Percentiles rank a stretch among this genome's conserved stretches.
Conservation (phyloP, 352 stramenopile genomes). For the Pythium biforme region DNA sequence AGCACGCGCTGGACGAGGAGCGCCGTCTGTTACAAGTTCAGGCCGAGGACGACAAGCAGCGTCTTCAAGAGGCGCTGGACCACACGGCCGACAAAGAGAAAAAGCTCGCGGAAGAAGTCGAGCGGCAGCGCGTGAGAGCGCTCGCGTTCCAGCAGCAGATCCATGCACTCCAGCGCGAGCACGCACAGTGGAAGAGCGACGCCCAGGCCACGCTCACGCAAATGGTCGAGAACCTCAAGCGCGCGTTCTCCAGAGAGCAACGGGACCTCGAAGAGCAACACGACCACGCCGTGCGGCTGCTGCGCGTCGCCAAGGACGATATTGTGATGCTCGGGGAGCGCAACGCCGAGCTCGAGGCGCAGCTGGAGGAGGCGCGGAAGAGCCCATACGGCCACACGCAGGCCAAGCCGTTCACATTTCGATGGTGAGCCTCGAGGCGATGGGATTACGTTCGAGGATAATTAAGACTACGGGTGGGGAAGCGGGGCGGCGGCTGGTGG, state of each 20-base stretch:
- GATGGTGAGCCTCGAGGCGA: constrained; percentile 13
- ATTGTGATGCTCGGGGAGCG: constrained; percentile 47
- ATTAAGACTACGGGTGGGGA: not conserved
- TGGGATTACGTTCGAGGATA: not conserved
- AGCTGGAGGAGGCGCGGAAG: constrained; percentile 13
- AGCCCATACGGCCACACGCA: constrained; percentile 9
- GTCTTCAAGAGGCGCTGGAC: constrained; percentile 41
- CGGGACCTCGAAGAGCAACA: constrained; percentile 51
- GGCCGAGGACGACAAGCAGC: constrained; percentile 59
- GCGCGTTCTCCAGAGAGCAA: constrained; percentile 52
- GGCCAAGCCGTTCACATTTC: constrained; percentile 18
- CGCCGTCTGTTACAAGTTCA: constrained; percentile 50
- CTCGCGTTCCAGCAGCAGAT: constrained; percentile 61
- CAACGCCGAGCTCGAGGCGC: constrained; percentile 60
- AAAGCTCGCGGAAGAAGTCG: constrained; percentile 71
- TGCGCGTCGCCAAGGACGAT: constrained; percentile 64
- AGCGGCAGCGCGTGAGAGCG: constrained; percentile 48
- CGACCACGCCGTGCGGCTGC: constrained; percentile 41
- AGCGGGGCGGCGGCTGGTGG: not conserved
- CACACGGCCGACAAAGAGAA: constrained; percentile 77
- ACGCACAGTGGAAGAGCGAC: constrained; percentile 53
- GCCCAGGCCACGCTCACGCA: constrained; percentile 40
- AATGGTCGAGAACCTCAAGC: constrained; percentile 51
- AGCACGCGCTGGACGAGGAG: constrained; percentile 65
- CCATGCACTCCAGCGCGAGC: constrained; percentile 51